phyloP scores from a whole-genome alignment of 768 basidiomycete species.

The Terana coerulea region DNA sequence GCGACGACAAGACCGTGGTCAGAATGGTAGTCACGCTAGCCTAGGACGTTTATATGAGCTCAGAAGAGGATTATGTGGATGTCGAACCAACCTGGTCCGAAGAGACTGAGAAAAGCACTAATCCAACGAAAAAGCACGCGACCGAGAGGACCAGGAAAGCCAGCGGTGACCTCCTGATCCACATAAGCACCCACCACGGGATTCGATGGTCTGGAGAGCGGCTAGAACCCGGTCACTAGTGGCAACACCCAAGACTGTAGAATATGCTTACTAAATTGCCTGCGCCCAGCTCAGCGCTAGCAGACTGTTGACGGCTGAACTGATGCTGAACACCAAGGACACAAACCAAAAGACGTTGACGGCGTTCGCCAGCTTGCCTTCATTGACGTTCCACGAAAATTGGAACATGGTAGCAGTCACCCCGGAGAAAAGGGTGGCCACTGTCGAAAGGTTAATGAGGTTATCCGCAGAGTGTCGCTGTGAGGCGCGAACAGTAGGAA shows the following conservation, averaged over 20 bases:
- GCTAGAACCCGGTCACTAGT: conserved; percentile 34
- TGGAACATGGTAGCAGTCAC: conserved; percentile 69
- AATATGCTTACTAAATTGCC: conserved; percentile 75
- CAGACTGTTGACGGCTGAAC: conserved; percentile 64
- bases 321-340: conserved; percentile 67
- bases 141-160: conserved; percentile 79
- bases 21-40: conserved; percentile 3
- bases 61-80: neutral
- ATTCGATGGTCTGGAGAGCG: conserved; percentile 68
- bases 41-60: neutral
- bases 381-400: conserved; percentile 46
- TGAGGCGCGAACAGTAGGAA: conserved; percentile 66
- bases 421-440: conserved; percentile 69
- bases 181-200: conserved; percentile 75
- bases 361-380: conserved; percentile 33
- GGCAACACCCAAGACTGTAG: no score
- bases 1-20: neutral
- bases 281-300: conserved; percentile 71
- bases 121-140: conserved; percentile 70
- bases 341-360: conserved; percentile 70
- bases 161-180: conserved; percentile 77
- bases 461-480: conserved; percentile 66
- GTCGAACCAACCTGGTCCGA: conserved; percentile 51
- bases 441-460: conserved; percentile 63
- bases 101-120: conserved; percentile 69